phyloP scores from a whole-genome alignment of 192 early-diverging fungal genomes.

The Globomyces pollinis-pini region DNA sequence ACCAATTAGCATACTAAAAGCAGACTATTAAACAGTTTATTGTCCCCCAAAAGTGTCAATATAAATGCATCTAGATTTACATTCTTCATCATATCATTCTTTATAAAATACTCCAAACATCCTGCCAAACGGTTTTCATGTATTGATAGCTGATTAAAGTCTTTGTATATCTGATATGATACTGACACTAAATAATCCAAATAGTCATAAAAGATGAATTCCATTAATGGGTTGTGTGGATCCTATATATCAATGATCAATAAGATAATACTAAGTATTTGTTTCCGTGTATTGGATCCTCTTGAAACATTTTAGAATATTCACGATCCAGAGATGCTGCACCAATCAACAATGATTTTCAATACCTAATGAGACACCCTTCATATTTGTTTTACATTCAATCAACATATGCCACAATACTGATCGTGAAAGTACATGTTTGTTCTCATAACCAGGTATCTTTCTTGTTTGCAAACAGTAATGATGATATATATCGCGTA shows the following conservation, averaged over 20 bases:
- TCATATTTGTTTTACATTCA: conserved; percentile 21
- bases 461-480: conserved; percentile 14
- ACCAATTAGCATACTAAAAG: background rate
- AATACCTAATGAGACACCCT: background rate
- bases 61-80: background rate
- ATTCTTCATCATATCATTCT: conserved; percentile 26
- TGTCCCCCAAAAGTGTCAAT: background rate
- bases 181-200: conserved; percentile 29
- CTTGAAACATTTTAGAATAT: conserved; percentile 24
- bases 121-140: conserved; percentile 28
- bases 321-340: conserved; percentile 35
- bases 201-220: conserved; percentile 42
- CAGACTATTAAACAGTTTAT: background rate
- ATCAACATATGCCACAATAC: conserved; percentile 37
- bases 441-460: background rate
- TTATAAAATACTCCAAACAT: conserved; percentile 26
- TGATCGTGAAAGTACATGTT: conserved; percentile 18
- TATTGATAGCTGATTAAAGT: conserved; percentile 17
- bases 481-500: conserved; percentile 31
- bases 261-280: conserved; percentile 21
- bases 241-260: conserved; percentile 28
- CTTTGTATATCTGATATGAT: conserved; percentile 25
- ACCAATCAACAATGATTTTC: conserved; percentile 14
- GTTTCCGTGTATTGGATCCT: conserved; percentile 13
- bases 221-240: conserved; percentile 28